Evolutionary conservation across 1,284 basidiomycete species (phyloP).

Genomic region (Naganishia sp.): DNA sequence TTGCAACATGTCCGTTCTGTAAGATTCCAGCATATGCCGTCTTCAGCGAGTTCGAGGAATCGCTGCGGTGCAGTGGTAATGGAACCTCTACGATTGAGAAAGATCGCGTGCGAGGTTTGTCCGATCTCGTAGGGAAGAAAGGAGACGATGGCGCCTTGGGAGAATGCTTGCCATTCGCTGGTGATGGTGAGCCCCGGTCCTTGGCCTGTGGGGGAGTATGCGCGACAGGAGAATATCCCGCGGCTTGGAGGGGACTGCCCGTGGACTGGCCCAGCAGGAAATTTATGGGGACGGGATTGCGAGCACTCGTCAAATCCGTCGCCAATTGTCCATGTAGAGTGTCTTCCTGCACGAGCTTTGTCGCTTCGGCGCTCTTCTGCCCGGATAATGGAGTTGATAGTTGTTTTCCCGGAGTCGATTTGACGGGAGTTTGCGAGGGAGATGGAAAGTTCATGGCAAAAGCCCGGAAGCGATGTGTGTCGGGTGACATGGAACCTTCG

Average conservation of each 20-base stretch:
- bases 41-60: constrained; percentile 1
- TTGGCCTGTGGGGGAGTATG: background rate
- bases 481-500: constrained; percentile 17
- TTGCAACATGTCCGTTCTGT: background rate
- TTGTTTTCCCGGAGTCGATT: background rate
- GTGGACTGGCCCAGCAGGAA: constrained; percentile 14
- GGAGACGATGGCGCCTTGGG: constrained; percentile 9
- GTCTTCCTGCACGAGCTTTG: constrained; percentile 22
- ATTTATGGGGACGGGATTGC: constrained; percentile 20
- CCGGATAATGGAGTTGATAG: constrained; percentile 1
- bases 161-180: constrained; percentile 9
- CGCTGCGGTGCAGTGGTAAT: constrained; percentile 8
- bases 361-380: constrained; percentile 11
- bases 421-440: constrained; percentile 8
- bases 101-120: constrained; percentile 17
- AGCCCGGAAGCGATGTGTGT: constrained; percentile 15
- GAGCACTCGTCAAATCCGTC: constrained; percentile 21
- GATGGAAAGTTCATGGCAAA: constrained; percentile 10
- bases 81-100: constrained; percentile 14
- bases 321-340: constrained; percentile 18
- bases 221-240: background rate
- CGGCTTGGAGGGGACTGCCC: background rate
- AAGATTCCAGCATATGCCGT: constrained; percentile 10
- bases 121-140: constrained; percentile 16
- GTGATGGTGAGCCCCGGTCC: constrained; percentile 1